A percentile compares a stretch with the other conserved stretches of the same genome.
Conservation (phyloP, 2,329 filamentous ascomycete species). For the Seiridium unicorne region DNA sequence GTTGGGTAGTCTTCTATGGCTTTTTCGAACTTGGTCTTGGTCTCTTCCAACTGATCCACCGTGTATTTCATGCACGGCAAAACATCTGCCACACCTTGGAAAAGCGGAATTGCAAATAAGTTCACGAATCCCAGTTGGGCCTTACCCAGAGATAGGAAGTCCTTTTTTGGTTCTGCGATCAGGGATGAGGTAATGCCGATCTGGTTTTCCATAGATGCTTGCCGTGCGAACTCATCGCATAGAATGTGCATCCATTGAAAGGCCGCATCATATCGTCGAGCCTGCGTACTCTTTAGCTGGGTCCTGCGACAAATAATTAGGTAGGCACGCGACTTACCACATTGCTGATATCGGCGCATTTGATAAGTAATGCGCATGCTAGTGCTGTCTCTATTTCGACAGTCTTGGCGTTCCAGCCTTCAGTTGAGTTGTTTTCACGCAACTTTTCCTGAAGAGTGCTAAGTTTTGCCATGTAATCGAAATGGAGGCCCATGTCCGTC, state of each 20-base stretch:
- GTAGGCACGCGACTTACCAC: slow-evolving; percentile 62
- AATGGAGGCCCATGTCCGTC: slow-evolving; percentile 96
- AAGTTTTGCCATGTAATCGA: slow-evolving; percentile 91
- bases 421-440: slow-evolving; percentile 61
- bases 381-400: slow-evolving; percentile 75
- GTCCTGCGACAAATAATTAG: background rate
- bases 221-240: slow-evolving; percentile 92
- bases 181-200: slow-evolving; percentile 85
- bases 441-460: slow-evolving; percentile 79
- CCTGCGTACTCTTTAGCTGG: slow-evolving; percentile 45
- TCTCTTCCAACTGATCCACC: slow-evolving; percentile 75
- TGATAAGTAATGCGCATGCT: slow-evolving; percentile 89
- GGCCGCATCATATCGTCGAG: slow-evolving; percentile 78
- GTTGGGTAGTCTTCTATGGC: slow-evolving; percentile 64
- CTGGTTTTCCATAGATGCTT: slow-evolving; percentile 87
- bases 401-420: slow-evolving; percentile 75
- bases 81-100: slow-evolving; percentile 82
- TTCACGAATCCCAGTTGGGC: slow-evolving; percentile 97
- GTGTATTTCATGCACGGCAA: slow-evolving; percentile 83
- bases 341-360: slow-evolving; percentile 98
- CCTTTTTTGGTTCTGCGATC: slow-evolving; percentile 80
- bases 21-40: slow-evolving; percentile 71
- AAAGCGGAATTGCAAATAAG: slow-evolving; percentile 88
- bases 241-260: slow-evolving; percentile 88
- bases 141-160: slow-evolving; percentile 77